A percentile compares a stretch with the other conserved stretches of the same genome.
Conservation (phyloP, 495 filamentous ascomycete species). For the Aspergillus baeticus region DNA sequence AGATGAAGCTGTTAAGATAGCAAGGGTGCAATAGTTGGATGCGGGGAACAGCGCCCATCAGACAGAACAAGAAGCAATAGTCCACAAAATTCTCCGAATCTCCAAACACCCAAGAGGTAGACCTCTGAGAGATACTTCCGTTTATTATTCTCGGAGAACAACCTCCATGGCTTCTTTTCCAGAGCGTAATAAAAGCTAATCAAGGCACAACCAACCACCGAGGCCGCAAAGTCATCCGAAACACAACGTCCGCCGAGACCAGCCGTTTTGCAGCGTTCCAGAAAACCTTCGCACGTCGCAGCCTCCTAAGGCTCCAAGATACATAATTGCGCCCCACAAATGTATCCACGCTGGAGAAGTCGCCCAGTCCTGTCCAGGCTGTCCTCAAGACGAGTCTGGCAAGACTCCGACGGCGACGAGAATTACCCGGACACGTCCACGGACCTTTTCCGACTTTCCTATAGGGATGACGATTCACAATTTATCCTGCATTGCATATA, state of each 20-base stretch:
- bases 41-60: not conserved
- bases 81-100: conserved; percentile 1
- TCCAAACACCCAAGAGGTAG: not conserved
- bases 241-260: not conserved
- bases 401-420: not conserved
- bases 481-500: too few species aligned
- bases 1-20: not conserved
- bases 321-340: too few species aligned
- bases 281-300: not conserved
- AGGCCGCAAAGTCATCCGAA: not conserved
- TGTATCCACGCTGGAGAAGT: too few species aligned
- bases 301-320: too few species aligned
- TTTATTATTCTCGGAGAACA: too few species aligned
- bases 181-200: not conserved
- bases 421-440: not conserved
- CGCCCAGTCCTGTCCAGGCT: too few species aligned
- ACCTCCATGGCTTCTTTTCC: not conserved
- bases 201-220: conserved; percentile 1
- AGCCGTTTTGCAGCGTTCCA: not conserved
- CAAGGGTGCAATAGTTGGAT: not conserved
- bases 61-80: not conserved
- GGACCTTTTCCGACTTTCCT: not conserved
- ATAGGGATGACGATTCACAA: not conserved
- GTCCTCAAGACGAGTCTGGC: too few species aligned
- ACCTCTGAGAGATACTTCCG: too few species aligned